Evolutionary conservation across 2,329 filamentous ascomycete species (phyloP).

Genomic region (Cladorrhinum sp.): DNA sequence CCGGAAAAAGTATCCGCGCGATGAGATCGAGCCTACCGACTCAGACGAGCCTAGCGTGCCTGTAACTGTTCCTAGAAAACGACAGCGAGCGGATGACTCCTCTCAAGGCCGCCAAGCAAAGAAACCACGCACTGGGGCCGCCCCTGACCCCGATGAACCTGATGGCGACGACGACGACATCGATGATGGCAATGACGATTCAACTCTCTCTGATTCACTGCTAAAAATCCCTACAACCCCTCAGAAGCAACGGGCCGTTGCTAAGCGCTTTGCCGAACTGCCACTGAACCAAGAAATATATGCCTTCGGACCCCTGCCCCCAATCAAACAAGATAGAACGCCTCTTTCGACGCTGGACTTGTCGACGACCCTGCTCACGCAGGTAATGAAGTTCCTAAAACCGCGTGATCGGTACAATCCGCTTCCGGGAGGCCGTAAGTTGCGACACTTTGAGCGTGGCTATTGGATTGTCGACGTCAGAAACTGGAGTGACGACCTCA

Average conservation of each 20-base stretch:
- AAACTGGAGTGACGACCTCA: constrained; percentile 48
- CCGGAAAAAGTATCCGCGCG: not conserved
- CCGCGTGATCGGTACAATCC: constrained; percentile 55
- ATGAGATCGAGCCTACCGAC: not conserved
- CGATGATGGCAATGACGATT: not conserved
- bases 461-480: constrained; percentile 68
- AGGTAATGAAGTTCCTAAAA: constrained; percentile 36
- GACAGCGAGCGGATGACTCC: not conserved
- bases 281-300: not conserved
- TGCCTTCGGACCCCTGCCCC: not conserved
- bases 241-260: not conserved
- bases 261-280: not conserved
- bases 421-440: constrained; percentile 42
- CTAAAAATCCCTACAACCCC: not conserved
- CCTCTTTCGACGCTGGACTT: not conserved
- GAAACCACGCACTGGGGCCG: not conserved
- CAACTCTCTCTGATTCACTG: not conserved
- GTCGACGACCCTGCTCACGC: not conserved
- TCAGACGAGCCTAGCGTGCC: not conserved
- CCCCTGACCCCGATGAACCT: not conserved
- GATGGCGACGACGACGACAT: not conserved
- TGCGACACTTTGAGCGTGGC: constrained; percentile 66
- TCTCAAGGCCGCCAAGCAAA: not conserved
- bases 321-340: too few species aligned
- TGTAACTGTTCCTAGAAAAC: not conserved